Evolutionary conservation across 140 eudicot species (phyloP), one percentile per base, ranked within the genome.

Genomic region (Bidens hawaiensis): DNA sequence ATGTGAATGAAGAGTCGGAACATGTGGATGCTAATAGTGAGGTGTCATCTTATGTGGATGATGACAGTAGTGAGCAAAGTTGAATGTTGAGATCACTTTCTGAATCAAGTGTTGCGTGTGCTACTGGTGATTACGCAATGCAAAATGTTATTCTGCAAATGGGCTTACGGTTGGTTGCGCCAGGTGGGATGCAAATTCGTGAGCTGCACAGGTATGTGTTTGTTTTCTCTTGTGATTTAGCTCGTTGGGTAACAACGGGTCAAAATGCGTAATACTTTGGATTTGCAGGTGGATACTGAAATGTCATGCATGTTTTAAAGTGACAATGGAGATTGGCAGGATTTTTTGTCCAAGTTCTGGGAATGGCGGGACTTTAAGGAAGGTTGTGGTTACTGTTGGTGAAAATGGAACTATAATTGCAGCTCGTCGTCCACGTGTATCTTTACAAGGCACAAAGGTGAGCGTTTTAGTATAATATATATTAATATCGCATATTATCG

Each of bases 161-260:
- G 93, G 99, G 99, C n/a, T 77, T 93, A 68, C 89, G 95, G 41
- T 70, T 93, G 50, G 70, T 88, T 52, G 99, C 99, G 2, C 94
- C 96, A 41, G 95, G 94, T 60, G 99, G 99, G 50, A 85, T 93
- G 96, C 99, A 93, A 75, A 82, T 93, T 9, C 93, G 90, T 4
- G 95, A 93, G 81, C 72, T 88, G 51, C 95, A 87, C 77, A 87
- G 98, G 96, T 91, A 73, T 19, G 43, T 31, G 41, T 24, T 45
- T 55, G 38, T 47, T 62, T 36, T n/a, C 43, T n/a, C 43, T 36
- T 36, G 42, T 25, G n/a, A n/a, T n/a, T n/a, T n/a, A n/a, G n/a
- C n/a, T n/a, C n/a, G n/a, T n/a, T n/a, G n/a, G n/a, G n/a, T n/a
- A n/a, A n/a, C n/a, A n/a, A n/a, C n/a, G n/a, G n/a, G n/a, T n/a